Percentiles rank a stretch among this genome's conserved stretches.
Conservation (phyloP, 768 basidiomycete species). For the Phlebiopsis gigantea region DNA sequence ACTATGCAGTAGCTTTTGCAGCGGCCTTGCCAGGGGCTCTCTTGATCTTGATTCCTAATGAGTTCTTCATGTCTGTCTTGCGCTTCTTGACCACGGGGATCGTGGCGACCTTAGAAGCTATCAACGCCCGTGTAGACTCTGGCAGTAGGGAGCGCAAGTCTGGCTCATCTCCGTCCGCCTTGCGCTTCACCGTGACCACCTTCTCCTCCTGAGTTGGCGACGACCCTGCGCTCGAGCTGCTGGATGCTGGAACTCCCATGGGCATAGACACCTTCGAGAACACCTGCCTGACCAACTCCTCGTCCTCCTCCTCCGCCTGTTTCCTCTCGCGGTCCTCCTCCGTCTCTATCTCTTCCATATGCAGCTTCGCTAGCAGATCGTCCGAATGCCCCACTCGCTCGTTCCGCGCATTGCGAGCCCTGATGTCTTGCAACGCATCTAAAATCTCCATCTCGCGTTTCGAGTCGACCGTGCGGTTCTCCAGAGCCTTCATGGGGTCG, state of each 20-base stretch:
- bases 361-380: slow-evolving; percentile 60
- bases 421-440: slow-evolving; percentile 91
- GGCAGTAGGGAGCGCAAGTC: slow-evolving; percentile 63
- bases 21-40: slow-evolving; percentile 18
- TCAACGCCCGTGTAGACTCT: slow-evolving; percentile 55
- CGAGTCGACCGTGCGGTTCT: slow-evolving; percentile 87
- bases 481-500: slow-evolving; percentile 95
- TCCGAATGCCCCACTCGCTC: slow-evolving; percentile 77
- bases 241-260: slow-evolving; percentile 10
- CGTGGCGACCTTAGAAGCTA: slow-evolving; percentile 40
- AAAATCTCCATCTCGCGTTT: slow-evolving; percentile 98
- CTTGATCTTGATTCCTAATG: slow-evolving; percentile 71
- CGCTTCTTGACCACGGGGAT: slow-evolving; percentile 50
- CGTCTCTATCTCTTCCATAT: slow-evolving; percentile 64
- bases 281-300: slow-evolving; percentile 78
- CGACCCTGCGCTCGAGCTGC: slow-evolving; percentile 1
- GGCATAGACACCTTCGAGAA: slow-evolving; percentile 70
- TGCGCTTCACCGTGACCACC: slow-evolving; percentile 76
- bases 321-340: slow-evolving; percentile 70
- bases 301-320: slow-evolving; percentile 86
- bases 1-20: background rate
- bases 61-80: slow-evolving; percentile 55
- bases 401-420: slow-evolving; percentile 81
- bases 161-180: slow-evolving; percentile 77
- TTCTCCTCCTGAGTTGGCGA: slow-evolving; percentile 23